phyloP scores from a whole-genome alignment of 2,329 filamentous ascomycete genomes.

The Purpureocillium lavendulum region DNA sequence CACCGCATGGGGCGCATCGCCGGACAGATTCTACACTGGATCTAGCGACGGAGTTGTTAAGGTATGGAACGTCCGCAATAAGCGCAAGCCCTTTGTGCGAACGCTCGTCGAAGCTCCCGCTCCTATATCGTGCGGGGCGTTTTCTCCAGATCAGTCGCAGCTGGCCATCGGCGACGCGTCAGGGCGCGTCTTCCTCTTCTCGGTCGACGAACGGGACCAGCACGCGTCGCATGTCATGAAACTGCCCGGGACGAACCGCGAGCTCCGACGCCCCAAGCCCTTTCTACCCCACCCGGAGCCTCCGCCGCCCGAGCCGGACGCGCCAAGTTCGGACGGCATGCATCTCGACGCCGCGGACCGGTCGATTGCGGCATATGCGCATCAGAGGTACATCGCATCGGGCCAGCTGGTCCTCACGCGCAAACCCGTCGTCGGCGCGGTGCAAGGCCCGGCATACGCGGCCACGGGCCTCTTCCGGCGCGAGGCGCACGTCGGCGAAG shows the following conservation, averaged over 20 bases:
- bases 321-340: slow-evolving; percentile 10
- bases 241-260: slow-evolving; percentile 24
- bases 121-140: slow-evolving; percentile 49
- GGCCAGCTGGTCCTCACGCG: slow-evolving; percentile 32
- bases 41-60: slow-evolving; percentile 56
- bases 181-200: slow-evolving; percentile 49
- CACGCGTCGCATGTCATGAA: slow-evolving; percentile 23
- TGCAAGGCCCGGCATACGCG: slow-evolving; percentile 46
- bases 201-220: slow-evolving; percentile 35
- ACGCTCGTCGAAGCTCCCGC: slow-evolving; percentile 45
- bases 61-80: slow-evolving; percentile 51
- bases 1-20: slow-evolving; percentile 48
- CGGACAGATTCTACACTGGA: slow-evolving; percentile 53
- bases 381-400: slow-evolving; percentile 23
- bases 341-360: slow-evolving; percentile 4
- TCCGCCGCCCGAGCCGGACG: slow-evolving; percentile 23
- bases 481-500: slow-evolving; percentile 38
- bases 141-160: slow-evolving; percentile 46
- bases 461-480: slow-evolving; percentile 34
- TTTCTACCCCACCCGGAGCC: slow-evolving; percentile 44
- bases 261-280: slow-evolving; percentile 35
- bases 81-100: slow-evolving; percentile 36
- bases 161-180: slow-evolving; percentile 54
- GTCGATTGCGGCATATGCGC: slow-evolving; percentile 15
- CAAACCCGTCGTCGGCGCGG: slow-evolving; percentile 42